Base-by-base conservation (phyloP, 2,329 filamentous ascomycete species). In the Didymosphaeria variabile region DNA sequence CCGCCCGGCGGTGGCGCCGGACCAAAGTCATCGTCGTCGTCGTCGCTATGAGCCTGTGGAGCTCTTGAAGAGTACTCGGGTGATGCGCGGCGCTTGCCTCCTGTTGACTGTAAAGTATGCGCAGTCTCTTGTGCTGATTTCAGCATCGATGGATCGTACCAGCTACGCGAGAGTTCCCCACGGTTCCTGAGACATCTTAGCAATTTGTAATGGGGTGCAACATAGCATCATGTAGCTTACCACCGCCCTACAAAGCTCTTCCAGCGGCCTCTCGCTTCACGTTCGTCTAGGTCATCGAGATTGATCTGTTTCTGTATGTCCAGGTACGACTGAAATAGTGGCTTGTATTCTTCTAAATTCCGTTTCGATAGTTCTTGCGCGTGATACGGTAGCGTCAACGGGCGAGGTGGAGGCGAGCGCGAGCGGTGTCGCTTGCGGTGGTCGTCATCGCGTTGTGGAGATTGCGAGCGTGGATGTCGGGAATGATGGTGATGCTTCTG, bases 221-320 rank as follows among this genome's bases (percentile, higher is more conserved):
- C 13, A 15, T 17, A 12, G 6, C 1, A 5, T 9, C n/a, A 2
- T 3, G 12, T 31, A 54, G 36, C 31, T 8, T 85, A 90, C 94
- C 95, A 99, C 83, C 93, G 94, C 4, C 86, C 84, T 13, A 94
- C 77, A 72, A 98, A 99, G 75, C 93, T 94, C 84, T 97, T 97
- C 93, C 94, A 99, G 58, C 94, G 84, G 1, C 94, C 93, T 66
- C 85, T 90, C 0, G 89, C 79, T 75, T 97, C 94, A n/a, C 86
- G 85, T 64, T 92, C 89, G 58, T 88, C 86, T 67, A 98, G 82
- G 10, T 87, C 85, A 19, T 88, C 84, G 1, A 96, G 81, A 56
- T 90, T 81, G 44, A 91, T 85, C 42, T 88, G 84, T 80, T 97
- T 97, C 78, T 98, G 94, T 36, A 97, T 86, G 69, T 94, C 91